Base-by-base conservation (phyloP, 2,329 filamentous ascomycete genomes). In the Tolypocladium guangdongense region DNA sequence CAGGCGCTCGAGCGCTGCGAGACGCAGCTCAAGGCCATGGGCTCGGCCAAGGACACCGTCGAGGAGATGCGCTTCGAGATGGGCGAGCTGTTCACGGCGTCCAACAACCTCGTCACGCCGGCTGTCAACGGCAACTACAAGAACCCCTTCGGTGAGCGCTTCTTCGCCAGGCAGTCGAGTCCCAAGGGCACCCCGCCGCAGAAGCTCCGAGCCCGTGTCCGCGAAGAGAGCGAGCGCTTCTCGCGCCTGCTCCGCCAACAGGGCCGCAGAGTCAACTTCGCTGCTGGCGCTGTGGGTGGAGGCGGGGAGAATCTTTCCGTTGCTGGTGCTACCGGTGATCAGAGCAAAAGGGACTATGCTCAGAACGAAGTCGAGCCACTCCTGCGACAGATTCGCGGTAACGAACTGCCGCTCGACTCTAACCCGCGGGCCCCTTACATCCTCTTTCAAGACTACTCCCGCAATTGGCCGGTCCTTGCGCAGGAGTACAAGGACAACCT, bases 41-140 rank as follows among this genome's bases (percentile, higher is more conserved):
- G 76, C 8, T 67, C 70, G 1, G 76, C 74, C 54, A 76, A 75
- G 54, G 76, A 78, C 57, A 78, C 75, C 0, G 69, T 77, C 1
- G 73, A 76, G 56, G 76, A 78, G 66, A 78, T 78, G 76, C 69
- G 75, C 16, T 70, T 77, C 55, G 74, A 78, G 61, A 76, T 78
- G 60, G 75, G 76, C 46, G 76, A 78, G 58, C 68, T 78, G 7
- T 78, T 78, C 55, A 77, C 75, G 0, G 68, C 71, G 0, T 78
- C 74, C 35, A 77, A 77, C 64, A 76, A 78, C 52, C 70, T 78
- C n/a, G 74, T 78, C 38, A 77, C 74, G 1, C 76, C 76, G 3
- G 75, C 76, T 39, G 74, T 78, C 30, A 75, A 78, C 52, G 76
- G 76, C 50, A 77, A 76, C 65, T 78, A 78, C 71, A 78, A 78